A percentile compares a stretch with the other conserved stretches of the same genome.
Conservation (phyloP, 305 asterid genomes). For the Fraxinus sp. region DNA sequence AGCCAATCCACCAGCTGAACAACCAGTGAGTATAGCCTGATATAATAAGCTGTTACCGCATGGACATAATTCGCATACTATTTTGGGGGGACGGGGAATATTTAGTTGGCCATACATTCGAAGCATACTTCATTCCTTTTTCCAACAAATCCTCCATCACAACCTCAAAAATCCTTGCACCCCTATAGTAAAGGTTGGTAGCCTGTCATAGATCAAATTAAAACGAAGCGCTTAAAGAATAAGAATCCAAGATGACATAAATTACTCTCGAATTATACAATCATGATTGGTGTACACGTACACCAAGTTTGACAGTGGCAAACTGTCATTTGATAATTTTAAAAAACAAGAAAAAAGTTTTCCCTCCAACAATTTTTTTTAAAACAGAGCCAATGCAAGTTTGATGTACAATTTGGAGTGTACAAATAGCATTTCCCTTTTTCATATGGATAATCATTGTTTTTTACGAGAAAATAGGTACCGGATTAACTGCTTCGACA, state of each 20-base stretch:
- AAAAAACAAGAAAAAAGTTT: no score
- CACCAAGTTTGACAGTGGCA: no score
- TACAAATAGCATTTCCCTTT: no score
- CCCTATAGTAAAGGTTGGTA: slow-evolving; percentile 30
- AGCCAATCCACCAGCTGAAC: slow-evolving; percentile 48
- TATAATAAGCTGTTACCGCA: neutral
- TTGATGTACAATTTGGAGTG: no score
- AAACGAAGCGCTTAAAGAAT: neutral
- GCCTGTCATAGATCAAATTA: slow-evolving; percentile 17
- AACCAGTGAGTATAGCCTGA: slow-evolving; percentile 39
- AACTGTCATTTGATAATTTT: no score
- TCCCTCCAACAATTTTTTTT: no score
- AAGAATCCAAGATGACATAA: neutral
- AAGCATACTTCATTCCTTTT: slow-evolving; percentile 30
- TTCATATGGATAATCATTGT: neutral
- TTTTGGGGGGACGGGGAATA: neutral
- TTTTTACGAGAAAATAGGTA: slow-evolving; percentile 1
- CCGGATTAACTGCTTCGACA: slow-evolving; percentile 25
- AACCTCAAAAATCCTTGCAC: slow-evolving; percentile 32
- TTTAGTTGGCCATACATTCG: slow-evolving; percentile 24
- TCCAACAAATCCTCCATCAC: slow-evolving; percentile 27
- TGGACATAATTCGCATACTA: neutral
- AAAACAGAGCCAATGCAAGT: no score
- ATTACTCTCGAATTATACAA: neutral
- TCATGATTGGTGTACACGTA: no score